phyloP scores from a whole-genome alignment of 345 rosid species.

The Rhodamnia argentea region DNA sequence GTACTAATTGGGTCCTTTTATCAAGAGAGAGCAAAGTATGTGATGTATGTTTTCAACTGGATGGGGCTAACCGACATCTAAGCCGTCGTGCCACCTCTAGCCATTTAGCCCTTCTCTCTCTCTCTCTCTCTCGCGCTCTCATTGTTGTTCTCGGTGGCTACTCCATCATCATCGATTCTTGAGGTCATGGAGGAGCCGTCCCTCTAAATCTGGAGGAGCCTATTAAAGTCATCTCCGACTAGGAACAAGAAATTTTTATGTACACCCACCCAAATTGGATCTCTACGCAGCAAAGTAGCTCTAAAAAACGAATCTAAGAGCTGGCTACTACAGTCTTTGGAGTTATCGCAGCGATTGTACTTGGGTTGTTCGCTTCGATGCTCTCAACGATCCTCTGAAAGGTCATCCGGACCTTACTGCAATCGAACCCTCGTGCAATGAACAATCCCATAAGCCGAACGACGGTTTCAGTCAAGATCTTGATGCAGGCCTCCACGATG shows the following conservation, averaged over 20 bases:
- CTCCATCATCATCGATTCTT: background rate
- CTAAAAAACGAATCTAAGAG: background rate
- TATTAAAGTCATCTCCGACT: background rate
- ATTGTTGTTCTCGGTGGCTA: background rate
- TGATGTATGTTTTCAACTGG: too few species aligned
- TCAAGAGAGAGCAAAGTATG: too few species aligned
- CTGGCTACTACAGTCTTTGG: background rate
- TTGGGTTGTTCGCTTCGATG: background rate
- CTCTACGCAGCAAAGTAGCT: background rate
- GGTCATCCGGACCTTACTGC: too few species aligned
- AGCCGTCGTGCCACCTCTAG: too few species aligned
- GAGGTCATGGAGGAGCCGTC: background rate
- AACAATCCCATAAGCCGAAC: too few species aligned
- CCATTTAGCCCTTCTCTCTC: too few species aligned
- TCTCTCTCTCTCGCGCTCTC: too few species aligned
- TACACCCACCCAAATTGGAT: background rate
- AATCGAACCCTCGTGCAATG: too few species aligned
- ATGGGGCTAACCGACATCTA: too few species aligned
- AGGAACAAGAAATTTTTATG: background rate
- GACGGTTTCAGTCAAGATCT: too few species aligned
- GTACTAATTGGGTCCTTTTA: background rate
- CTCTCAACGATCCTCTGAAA: too few species aligned
- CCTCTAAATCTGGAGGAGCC: background rate
- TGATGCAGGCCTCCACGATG: too few species aligned
- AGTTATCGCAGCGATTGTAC: background rate